Evolutionary conservation across 345 rosid genomes (phyloP), one percentile per base, ranked within the genome.

Genomic region (Physaria fendleri): DNA sequence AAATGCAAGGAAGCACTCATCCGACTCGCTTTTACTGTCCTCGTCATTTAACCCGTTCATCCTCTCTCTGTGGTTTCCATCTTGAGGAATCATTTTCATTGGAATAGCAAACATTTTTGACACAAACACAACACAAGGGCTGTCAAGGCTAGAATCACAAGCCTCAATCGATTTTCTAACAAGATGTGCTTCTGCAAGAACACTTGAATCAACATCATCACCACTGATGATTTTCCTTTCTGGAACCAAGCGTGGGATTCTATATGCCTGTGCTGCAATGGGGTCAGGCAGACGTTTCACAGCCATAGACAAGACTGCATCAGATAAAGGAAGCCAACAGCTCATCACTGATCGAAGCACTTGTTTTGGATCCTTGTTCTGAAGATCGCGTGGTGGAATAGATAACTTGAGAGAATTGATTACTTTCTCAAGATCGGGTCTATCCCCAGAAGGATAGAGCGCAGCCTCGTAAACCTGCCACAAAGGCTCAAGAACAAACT

Each of bases 1-100:
- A 80, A 92, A 92, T 41, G 95, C 95, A 71, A 92, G 95, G 73
- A 92, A 92, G 47, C 97, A 92, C 74, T 92, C 98, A 48, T 84
- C 95, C 2, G 93, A 85, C 53, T 69, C 74, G 15, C 51, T 69
- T 69, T 47, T 69, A 37, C 78, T 81, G 23, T 77, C 80, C 49
- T 83, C 88, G 10, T 80, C 91, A 14, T 57, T 48, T 20, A 48
- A 66, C 56, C 75, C 78, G 37, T 74, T 75, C 73, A 84, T 65
- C 45, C 72, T 69, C 68, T 92, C 98, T 58, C 87, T 85, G 49
- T 78, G 71, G n/a, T 80, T 70, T 60, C 85, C 97, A 21, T 73
- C 76, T 30, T 57, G 82, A 71, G 98, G 96, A 28, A 91, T 66
- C 88, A 85, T 69, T 64, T 92, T 88, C 59, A 78, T 62, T 9